These are phyloP conservation scores for Alternaria brassicae DNA, from an alignment of 2,329 filamentous ascomycete genomes.

Conservation along the genomic window DNA sequence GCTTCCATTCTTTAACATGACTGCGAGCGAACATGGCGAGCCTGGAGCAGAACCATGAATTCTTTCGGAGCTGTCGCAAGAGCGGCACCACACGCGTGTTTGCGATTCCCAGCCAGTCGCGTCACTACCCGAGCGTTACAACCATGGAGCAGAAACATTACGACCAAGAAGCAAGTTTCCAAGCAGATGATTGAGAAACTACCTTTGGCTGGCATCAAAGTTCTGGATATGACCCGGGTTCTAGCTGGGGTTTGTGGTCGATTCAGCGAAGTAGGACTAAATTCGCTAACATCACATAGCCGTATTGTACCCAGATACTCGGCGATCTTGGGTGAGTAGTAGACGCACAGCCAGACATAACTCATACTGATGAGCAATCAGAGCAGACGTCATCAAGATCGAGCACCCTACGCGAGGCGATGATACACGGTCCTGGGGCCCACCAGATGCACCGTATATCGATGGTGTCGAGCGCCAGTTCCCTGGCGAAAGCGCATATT, in stretches of 20 bases:
- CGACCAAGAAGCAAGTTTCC: constrained; percentile 49
- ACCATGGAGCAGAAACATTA: constrained; percentile 44
- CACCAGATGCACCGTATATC: constrained; percentile 83
- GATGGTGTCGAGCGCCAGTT: constrained; percentile 65
- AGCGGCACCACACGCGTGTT: constrained; percentile 2
- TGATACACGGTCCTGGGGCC: constrained; percentile 94
- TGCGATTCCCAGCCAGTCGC: neutral
- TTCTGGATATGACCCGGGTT: constrained; percentile 96
- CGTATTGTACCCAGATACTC: constrained; percentile 95
- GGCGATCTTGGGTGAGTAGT: constrained; percentile 83
- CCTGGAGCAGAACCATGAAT: constrained; percentile 24
- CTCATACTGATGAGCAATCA: constrained; percentile 49
- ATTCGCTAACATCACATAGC: constrained; percentile 61
- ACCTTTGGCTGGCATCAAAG: constrained; percentile 83
- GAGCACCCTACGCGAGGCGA: constrained; percentile 92
- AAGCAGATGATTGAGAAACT: constrained; percentile 55
- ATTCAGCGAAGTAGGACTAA: constrained; percentile 1
- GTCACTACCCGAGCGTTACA: constrained; percentile 11
- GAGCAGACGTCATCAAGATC: constrained; percentile 94
- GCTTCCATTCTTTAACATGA: constrained; percentile 21
- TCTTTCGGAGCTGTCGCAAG: constrained; percentile 14
- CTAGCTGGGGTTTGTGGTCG: constrained; percentile 62
- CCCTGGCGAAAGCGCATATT: constrained; percentile 95
- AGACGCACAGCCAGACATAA: neutral
- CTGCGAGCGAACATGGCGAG: constrained; percentile 8